A percentile compares a stretch with the other conserved stretches of the same genome.
These are phyloP conservation scores for Phytophthora hybrid DNA, from an alignment of 352 stramenopile species.

Conservation along the genomic window DNA sequence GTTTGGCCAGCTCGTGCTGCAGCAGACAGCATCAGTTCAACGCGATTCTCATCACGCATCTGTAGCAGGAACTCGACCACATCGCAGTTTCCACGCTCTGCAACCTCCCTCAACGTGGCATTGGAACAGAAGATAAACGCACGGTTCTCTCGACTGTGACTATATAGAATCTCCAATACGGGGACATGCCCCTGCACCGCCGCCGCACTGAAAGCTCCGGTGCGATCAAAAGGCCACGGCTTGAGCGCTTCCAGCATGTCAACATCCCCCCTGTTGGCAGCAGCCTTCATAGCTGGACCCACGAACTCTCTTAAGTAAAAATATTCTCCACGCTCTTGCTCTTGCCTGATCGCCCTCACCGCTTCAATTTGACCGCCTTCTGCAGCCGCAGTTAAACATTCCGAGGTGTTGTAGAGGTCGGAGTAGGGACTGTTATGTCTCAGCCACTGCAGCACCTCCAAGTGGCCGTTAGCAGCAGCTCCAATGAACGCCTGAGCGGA, in stretches of 20 bases:
- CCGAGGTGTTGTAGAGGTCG: neutral
- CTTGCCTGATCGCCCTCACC: neutral
- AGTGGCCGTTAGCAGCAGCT: conserved; percentile 3
- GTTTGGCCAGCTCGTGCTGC: neutral
- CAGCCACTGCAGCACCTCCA: conserved; percentile 13
- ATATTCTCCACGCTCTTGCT: neutral
- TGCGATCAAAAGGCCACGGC: neutral
- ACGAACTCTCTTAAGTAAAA: neutral
- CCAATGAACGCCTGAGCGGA: conserved; percentile 5
- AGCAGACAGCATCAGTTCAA: neutral
- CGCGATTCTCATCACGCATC: neutral
- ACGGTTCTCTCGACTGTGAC: neutral
- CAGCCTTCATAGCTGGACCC: neutral
- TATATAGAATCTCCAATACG: neutral
- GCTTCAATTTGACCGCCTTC: neutral
- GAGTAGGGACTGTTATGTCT: neutral
- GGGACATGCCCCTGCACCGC: neutral
- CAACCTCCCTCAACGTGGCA: neutral
- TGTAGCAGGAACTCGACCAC: neutral
- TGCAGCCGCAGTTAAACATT: neutral
- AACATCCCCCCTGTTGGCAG: neutral
- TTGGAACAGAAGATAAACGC: neutral
- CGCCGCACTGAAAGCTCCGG: neutral
- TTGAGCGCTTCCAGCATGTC: conserved; percentile 1
- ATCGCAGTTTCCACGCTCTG: neutral